Percentiles rank a stretch among this genome's conserved stretches.
These are phyloP conservation scores for Pisolithus microcarpus DNA, from an alignment of 768 basidiomycete genomes.

Conservation along the genomic window DNA sequence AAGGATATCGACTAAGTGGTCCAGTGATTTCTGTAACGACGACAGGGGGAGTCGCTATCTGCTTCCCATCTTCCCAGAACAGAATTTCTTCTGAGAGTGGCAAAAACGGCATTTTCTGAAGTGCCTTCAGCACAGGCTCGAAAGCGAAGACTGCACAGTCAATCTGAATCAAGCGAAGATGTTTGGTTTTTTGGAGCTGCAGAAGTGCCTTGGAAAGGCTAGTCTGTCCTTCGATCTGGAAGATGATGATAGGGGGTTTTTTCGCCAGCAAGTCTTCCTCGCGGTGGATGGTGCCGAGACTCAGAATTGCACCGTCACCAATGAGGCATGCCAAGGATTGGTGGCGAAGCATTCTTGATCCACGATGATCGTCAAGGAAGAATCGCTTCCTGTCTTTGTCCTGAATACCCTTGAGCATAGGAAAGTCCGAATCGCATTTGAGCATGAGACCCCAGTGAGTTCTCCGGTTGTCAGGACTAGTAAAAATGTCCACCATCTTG, in stretches of 20 bases:
- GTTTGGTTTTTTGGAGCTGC: constrained; percentile 29
- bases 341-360: constrained; percentile 39
- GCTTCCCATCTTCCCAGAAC: constrained; percentile 38
- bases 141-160: constrained; percentile 58
- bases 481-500: constrained; percentile 30
- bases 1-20: constrained; percentile 24
- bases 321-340: constrained; percentile 50
- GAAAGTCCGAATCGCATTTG: constrained; percentile 30
- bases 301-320: constrained; percentile 40
- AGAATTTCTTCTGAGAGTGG: constrained; percentile 47
- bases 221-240: constrained; percentile 44
- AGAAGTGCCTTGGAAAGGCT: constrained; percentile 34
- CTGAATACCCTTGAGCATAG: constrained; percentile 27
- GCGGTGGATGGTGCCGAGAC: constrained; percentile 47
- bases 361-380: constrained; percentile 29
- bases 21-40: constrained; percentile 19
- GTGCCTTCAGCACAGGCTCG: constrained; percentile 51
- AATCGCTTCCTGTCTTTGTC: constrained; percentile 33
- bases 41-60: constrained; percentile 7
- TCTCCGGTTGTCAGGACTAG: constrained; percentile 17
- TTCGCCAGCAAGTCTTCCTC: constrained; percentile 46
- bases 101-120: constrained; percentile 40
- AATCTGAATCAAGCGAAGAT: constrained; percentile 46
- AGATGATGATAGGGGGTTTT: constrained; percentile 42
- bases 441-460: constrained; percentile 38